These are phyloP conservation scores for Aureobasidium uvarum DNA, from an alignment of 2,329 filamentous ascomycete genomes.

Conservation along the genomic window DNA sequence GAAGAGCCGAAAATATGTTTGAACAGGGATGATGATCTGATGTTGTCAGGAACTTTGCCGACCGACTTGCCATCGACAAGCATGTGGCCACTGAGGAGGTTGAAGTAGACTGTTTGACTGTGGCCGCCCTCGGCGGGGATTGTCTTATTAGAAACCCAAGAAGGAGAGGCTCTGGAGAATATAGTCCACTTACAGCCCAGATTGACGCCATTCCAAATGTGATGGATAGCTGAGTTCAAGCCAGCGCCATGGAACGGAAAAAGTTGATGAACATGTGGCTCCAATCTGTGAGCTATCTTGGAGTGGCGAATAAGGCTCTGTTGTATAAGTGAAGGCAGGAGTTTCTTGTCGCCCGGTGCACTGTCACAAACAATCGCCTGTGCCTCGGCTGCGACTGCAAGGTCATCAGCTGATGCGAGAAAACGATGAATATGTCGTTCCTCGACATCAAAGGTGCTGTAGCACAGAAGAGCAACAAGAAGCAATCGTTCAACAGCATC, in stretches of 20 bases:
- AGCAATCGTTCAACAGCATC: conserved; percentile 48
- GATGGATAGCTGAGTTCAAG: background rate
- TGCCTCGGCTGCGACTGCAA: conserved; percentile 41
- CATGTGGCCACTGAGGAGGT: conserved; percentile 51
- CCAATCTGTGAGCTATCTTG: conserved; percentile 38
- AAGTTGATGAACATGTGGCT: conserved; percentile 46
- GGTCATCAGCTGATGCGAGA: conserved; percentile 28
- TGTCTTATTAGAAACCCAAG: background rate
- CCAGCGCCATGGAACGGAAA: background rate
- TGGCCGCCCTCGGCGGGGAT: background rate
- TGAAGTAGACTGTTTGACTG: conserved; percentile 38
- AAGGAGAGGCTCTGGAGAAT: background rate
- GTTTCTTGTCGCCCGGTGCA: too few relatives aligned
- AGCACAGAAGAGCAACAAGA: conserved; percentile 57
- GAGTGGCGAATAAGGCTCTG: too few relatives aligned
- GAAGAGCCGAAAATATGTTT: conserved; percentile 55
- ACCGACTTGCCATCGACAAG: conserved; percentile 51
- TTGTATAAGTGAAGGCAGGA: too few relatives aligned
- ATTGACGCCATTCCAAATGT: background rate
- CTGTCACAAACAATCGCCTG: conserved; percentile 37
- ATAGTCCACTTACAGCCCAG: background rate
- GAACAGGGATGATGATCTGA: conserved; percentile 47
- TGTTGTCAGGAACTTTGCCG: conserved; percentile 55
- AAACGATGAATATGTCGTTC: conserved; percentile 29
- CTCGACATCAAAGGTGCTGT: conserved; percentile 46